A percentile compares a stretch with the other conserved stretches of the same genome.
phyloP scores from a whole-genome alignment of 2,329 filamentous ascomycete genomes.

The Diaporthe helianthi region DNA sequence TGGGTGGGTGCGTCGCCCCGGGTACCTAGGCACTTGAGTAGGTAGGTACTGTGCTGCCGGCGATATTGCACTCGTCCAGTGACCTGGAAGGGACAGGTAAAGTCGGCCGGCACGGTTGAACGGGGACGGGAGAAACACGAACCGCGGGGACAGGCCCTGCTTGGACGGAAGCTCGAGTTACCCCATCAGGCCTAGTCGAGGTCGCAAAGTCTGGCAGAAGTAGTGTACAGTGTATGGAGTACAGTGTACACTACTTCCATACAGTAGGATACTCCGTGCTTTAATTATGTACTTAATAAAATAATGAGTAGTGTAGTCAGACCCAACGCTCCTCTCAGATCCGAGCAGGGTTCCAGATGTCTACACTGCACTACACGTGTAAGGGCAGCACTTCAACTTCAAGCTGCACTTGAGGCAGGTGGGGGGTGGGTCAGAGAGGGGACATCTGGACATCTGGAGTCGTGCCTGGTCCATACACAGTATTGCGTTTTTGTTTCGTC shows the following conservation, averaged over 20 bases:
- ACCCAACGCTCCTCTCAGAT: conserved; percentile 1
- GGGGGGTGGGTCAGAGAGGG: background rate
- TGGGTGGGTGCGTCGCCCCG: conserved; percentile 8
- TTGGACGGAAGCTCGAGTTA: background rate
- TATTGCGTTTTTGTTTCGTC: conserved; percentile 4
- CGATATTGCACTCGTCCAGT: background rate
- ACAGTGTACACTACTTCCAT: too few relatives aligned
- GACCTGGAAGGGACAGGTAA: background rate
- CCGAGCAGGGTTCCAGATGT: conserved; percentile 14
- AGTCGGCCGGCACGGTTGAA: background rate
- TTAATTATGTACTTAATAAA: too few relatives aligned
- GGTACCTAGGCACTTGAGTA: too few relatives aligned
- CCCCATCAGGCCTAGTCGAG: background rate
- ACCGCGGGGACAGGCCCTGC: background rate
- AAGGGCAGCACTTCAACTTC: too few relatives aligned
- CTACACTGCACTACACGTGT: too few relatives aligned
- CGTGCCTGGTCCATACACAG: background rate
- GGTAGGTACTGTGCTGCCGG: too few relatives aligned
- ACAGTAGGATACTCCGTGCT: too few relatives aligned
- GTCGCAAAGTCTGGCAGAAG: background rate
- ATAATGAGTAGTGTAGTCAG: too few relatives aligned
- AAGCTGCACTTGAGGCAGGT: too few relatives aligned
- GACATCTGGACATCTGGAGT: background rate
- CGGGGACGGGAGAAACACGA: background rate
- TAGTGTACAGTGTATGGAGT: too few relatives aligned